Percentiles rank a stretch among this genome's conserved stretches.
Evolutionary conservation across 352 stramenopile species (phyloP).

Genomic region (Pythium periplocum): DNA sequence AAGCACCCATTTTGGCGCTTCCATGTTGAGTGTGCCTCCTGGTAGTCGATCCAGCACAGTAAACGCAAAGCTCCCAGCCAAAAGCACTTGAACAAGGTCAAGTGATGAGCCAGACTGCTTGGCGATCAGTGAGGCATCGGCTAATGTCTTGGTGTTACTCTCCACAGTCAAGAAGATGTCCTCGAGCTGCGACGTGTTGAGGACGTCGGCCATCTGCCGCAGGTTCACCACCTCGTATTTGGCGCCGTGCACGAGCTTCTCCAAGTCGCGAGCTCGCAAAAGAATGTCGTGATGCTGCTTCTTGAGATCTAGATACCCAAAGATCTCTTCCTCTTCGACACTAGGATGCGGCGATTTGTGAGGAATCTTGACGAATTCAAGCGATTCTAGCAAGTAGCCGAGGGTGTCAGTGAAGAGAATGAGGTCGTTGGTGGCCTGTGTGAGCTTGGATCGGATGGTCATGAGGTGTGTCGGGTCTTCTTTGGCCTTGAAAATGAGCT

Average conservation of each 20-base stretch:
- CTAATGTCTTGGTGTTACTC: constrained; percentile 84
- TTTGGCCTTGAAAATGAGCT: constrained; percentile 85
- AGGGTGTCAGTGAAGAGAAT: constrained; percentile 94
- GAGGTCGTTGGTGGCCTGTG: constrained; percentile 87
- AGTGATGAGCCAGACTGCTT: constrained; percentile 65
- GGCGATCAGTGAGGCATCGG: constrained; percentile 66
- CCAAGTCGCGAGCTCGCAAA: constrained; percentile 85
- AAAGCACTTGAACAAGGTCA: constrained; percentile 87
- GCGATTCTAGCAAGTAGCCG: constrained; percentile 91
- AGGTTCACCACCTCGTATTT: constrained; percentile 90
- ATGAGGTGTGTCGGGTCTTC: constrained; percentile 84
- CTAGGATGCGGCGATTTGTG: constrained; percentile 31
- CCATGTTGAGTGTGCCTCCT: constrained; percentile 83
- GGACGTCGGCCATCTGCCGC: constrained; percentile 84
- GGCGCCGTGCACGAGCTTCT: constrained; percentile 89
- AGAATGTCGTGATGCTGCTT: constrained; percentile 86
- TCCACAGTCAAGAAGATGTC: constrained; percentile 88
- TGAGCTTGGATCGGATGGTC: constrained; percentile 83
- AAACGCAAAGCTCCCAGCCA: constrained; percentile 90
- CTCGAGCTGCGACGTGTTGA: constrained; percentile 87
- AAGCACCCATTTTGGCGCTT: constrained; percentile 79
- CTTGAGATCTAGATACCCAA: constrained; percentile 90
- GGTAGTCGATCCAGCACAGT: constrained; percentile 91
- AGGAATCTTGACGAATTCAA: constrained; percentile 81
- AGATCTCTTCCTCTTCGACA: constrained; percentile 75